Base-by-base conservation (phyloP, 225 moss, liverwort and hornwort species). In the Polytrichum formosum region DNA sequence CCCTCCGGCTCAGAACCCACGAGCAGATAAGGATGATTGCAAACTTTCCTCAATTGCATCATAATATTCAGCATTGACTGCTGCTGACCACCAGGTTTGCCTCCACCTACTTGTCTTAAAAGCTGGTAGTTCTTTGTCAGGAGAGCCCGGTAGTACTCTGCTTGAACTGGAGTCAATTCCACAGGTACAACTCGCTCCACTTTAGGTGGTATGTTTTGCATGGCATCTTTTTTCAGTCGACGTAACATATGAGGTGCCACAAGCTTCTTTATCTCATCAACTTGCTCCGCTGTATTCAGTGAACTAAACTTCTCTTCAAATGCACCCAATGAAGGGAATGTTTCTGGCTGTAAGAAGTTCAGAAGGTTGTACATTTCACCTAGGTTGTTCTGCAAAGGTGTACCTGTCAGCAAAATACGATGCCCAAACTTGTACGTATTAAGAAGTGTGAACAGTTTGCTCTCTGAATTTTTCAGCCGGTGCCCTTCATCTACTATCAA, bases 11-110 rank as follows among this genome's bases (percentile, higher is more conserved):
- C 90, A 28, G 74, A 83, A 66, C 87, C 97, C 56, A 77, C 37
- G 58, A 94, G 85, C 65, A 98, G 88, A 67, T 90, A 87, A 23
- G 97, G 97, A 74, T 98, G 97, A 72, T 90, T 92, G 77, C 94
- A 98, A 69, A 94, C 85, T 75, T 94, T 88, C 31, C 90, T 81
- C 69, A 98, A 56, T 72, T 98, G 90, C 94, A 88, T 87, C 56
- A 98, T 77, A 29, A 98, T 73, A 67, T 87, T 82, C 56, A 94
- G 84, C 94, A 98, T 80, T 29, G 85, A 71, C 26, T 90, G 80
- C 66, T 78, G 80, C 74, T 85, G 89, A 63, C 85, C 83, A 65
- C 85, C 90, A 53, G 64, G 26, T 23, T 75, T 78, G 53, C 68
- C 68, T 58, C 76, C 64, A 31, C 58, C 56, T 46, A 59, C 80